Evolutionary conservation across 192 early-diverging fungal genomes (phyloP).

Genomic region (Umbelopsis ramanniana): DNA sequence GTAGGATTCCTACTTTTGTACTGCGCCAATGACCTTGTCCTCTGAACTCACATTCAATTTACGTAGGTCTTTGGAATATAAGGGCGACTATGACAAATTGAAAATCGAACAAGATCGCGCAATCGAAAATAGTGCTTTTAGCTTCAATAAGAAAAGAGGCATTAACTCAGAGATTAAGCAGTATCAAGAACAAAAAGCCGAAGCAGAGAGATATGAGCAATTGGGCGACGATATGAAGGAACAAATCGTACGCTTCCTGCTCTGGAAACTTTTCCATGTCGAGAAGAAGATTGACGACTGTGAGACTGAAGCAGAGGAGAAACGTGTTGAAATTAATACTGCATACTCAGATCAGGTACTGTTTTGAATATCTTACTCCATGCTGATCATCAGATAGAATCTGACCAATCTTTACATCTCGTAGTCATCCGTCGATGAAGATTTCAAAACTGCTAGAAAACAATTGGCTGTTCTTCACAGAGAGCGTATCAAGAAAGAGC

Average conservation of each 20-base stretch:
- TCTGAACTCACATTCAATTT: conserved; percentile 10
- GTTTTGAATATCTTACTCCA: not conserved
- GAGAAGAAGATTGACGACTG: conserved; percentile 67
- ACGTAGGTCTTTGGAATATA: conserved; percentile 83
- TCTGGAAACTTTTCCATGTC: conserved; percentile 94
- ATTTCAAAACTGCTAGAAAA: conserved; percentile 67
- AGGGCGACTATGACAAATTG: conserved; percentile 85
- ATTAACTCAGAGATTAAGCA: conserved; percentile 92
- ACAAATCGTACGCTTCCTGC: conserved; percentile 68
- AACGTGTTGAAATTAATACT: not conserved
- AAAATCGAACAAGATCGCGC: conserved; percentile 84
- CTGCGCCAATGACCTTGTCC: not conserved
- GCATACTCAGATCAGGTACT: conserved; percentile 2
- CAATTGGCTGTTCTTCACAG: conserved; percentile 76
- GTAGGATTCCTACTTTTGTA: conserved; percentile 21
- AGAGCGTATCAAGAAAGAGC: conserved; percentile 73
- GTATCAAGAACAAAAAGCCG: conserved; percentile 89
- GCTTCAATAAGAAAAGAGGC: conserved; percentile 89
- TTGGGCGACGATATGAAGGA: conserved; percentile 62
- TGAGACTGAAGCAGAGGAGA: conserved; percentile 59
- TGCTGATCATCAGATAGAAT: not conserved
- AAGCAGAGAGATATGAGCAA: conserved; percentile 83
- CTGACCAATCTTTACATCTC: too few relatives aligned
- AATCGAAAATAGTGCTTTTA: conserved; percentile 85
- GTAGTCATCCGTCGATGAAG: conserved; percentile 44